phyloP scores from a whole-genome alignment of 441 rosid species.

The Populus hybrid region DNA sequence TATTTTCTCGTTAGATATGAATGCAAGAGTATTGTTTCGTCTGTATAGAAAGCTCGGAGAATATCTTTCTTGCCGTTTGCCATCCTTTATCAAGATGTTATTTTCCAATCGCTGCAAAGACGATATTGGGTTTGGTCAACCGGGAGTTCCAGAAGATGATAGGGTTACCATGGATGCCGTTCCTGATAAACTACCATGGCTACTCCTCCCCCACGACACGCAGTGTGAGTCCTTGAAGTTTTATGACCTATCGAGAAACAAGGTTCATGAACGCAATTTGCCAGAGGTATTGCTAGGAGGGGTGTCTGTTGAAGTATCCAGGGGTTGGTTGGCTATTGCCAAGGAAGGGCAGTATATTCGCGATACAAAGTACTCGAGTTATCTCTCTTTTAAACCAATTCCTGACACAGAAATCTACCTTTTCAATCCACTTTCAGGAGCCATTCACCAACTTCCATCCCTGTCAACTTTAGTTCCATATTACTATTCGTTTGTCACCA shows the following conservation, averaged over 20 bases:
- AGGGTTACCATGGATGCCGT: background rate
- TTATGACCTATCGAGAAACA: background rate
- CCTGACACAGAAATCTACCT: background rate
- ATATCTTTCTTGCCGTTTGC: background rate
- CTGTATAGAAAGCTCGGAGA: background rate
- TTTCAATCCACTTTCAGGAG: background rate
- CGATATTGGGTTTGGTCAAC: background rate
- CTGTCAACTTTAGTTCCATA: background rate
- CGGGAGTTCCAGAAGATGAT: background rate
- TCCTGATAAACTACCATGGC: background rate
- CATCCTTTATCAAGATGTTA: background rate
- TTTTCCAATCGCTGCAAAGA: background rate
- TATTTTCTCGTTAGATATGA: no score
- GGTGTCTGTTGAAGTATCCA: background rate
- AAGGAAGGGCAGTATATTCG: background rate
- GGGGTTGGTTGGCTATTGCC: background rate
- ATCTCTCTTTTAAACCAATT: background rate
- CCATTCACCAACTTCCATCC: background rate
- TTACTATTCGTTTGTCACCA: background rate
- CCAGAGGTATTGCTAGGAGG: background rate
- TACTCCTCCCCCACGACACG: background rate
- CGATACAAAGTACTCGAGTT: no score
- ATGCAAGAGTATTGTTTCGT: background rate
- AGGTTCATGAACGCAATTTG: background rate
- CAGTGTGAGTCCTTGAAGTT: background rate